Evolutionary conservation across 2,329 filamentous ascomycete species (phyloP).

Genomic region (Hymenoscyphus salicellus): DNA sequence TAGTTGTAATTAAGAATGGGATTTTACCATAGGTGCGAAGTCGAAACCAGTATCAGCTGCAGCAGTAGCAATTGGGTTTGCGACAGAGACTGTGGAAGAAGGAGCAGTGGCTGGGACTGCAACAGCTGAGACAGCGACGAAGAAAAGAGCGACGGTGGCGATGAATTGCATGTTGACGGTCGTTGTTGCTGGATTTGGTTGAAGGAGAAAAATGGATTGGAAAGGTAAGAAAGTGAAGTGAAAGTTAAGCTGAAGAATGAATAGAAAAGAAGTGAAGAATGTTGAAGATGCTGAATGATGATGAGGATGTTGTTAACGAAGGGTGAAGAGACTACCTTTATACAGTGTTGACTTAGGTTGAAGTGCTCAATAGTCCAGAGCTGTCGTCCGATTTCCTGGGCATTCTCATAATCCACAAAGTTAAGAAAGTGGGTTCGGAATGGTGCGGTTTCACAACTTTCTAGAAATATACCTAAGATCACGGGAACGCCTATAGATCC

Average conservation of each 20-base stretch:
- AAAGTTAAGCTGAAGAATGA: neutral
- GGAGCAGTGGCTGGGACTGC: neutral
- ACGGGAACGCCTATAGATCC: neutral
- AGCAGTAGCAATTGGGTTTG: neutral
- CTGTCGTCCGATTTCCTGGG: neutral
- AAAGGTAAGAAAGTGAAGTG: conserved; percentile 1
- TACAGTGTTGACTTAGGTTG: neutral
- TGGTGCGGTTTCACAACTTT: neutral
- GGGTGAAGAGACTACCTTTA: neutral
- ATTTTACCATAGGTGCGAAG: too few relatives aligned
- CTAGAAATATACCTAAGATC: neutral
- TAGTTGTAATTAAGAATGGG: too few relatives aligned
- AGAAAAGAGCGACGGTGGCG: neutral
- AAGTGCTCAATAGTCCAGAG: neutral
- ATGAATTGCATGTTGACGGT: neutral
- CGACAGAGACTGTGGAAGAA: neutral
- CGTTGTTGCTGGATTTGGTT: neutral
- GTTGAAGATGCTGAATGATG: conserved; percentile 1
- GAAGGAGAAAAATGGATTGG: neutral
- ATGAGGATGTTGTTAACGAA: neutral
- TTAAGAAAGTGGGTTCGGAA: neutral
- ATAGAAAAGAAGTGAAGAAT: neutral
- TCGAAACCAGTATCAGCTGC: neutral
- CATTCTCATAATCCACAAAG: neutral
- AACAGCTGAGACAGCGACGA: neutral